These are phyloP conservation scores for Tuber borchii DNA, from an alignment of 495 filamentous ascomycete genomes.

Conservation along the genomic window DNA sequence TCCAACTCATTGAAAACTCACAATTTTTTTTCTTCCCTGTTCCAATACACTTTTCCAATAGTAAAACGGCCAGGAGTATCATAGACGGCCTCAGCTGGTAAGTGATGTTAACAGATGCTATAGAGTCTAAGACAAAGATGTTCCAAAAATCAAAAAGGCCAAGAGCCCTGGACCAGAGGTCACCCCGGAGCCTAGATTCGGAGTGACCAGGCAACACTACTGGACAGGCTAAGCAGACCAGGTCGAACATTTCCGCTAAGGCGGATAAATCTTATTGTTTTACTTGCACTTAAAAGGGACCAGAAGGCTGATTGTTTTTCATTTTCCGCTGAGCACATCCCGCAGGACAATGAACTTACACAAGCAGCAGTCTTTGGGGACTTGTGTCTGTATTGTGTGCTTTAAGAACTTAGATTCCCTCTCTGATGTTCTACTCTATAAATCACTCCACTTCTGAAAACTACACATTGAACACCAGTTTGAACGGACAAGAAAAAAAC, in stretches of 20 bases:
- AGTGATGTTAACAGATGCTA: not conserved
- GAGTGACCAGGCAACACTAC: not conserved
- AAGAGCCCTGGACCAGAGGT: too few relatives aligned
- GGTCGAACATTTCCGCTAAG: not conserved
- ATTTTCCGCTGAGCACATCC: not conserved
- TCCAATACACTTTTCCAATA: not conserved
- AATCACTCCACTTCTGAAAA: not conserved
- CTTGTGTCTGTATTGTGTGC: not conserved
- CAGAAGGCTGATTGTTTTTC: not conserved
- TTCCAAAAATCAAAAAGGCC: not conserved
- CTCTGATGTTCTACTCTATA: not conserved
- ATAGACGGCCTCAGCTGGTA: not conserved
- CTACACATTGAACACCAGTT: not conserved
- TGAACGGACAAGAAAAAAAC: not conserved
- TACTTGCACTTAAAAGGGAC: not conserved
- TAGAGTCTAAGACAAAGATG: not conserved
- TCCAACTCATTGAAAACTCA: conserved; percentile 1
- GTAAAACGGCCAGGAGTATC: not conserved
- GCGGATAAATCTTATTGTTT: not conserved
- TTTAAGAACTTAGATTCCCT: not conserved
- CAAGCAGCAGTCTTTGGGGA: not conserved
- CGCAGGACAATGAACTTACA: not conserved
- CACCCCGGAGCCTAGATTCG: not conserved
- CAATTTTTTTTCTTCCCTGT: not conserved
- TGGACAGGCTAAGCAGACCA: too few relatives aligned